Percentiles rank a stretch among this genome's conserved stretches.
phyloP scores from a whole-genome alignment of 140 eudicot species.

The Stevia rebaudiana region DNA sequence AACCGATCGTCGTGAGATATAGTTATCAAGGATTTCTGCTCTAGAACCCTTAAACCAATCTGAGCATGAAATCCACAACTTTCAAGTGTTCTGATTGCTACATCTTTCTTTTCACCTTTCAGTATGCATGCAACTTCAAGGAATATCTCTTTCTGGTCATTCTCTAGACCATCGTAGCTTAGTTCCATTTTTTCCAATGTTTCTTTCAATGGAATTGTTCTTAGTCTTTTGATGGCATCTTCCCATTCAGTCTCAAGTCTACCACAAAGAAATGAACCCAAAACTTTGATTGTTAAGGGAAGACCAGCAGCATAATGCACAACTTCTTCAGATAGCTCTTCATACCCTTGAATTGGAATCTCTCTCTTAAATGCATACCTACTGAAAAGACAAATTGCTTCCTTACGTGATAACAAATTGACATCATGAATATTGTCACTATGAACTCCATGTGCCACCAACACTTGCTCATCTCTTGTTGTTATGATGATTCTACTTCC shows the following conservation, averaged over 20 bases:
- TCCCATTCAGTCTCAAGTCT: background rate
- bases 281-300: no score
- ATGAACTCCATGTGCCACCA: constrained; percentile 1
- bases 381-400: background rate
- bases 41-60: constrained; percentile 14
- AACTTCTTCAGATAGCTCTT: no score
- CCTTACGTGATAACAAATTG: background rate
- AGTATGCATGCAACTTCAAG: constrained; percentile 22
- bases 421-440: background rate
- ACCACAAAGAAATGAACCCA: no score
- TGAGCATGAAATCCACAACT: constrained; percentile 16
- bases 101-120: background rate
- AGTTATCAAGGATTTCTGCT: constrained; percentile 14
- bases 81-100: background rate
- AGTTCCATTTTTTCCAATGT: no score
- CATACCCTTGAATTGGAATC: no score
- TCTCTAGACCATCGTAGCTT: no score
- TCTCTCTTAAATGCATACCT: background rate
- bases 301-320: no score
- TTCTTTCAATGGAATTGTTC: no score
- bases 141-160: background rate
- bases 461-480: constrained; percentile 19
- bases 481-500: constrained; percentile 27
- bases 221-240: no score
- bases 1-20: background rate